Percentiles rank a stretch among this genome's conserved stretches.
Evolutionary conservation across 2,329 filamentous ascomycete genomes (phyloP).

Genomic region (Fusarium anthophilum): DNA sequence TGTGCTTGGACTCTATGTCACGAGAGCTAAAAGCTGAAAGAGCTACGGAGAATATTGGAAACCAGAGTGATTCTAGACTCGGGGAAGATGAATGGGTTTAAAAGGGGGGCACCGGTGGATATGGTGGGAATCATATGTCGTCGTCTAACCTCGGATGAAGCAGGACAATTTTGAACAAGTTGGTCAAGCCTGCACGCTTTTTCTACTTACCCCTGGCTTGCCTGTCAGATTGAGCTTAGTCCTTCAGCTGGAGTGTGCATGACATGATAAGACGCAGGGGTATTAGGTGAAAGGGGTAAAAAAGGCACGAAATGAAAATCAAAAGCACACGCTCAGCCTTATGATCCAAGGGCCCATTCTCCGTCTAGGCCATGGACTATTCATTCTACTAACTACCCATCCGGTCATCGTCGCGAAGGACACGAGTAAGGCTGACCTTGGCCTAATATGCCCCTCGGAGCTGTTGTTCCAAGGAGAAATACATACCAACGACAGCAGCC

Average conservation of each 20-base stretch:
- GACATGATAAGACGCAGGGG: not conserved
- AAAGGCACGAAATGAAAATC: not conserved
- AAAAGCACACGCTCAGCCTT: slow-evolving; percentile 3
- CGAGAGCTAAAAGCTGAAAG: not conserved
- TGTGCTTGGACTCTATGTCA: not conserved
- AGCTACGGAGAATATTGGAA: not conserved
- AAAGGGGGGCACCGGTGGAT: not conserved
- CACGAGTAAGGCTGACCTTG: not conserved
- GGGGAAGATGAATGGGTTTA: not conserved
- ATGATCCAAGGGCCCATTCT: not conserved
- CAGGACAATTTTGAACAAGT: not conserved
- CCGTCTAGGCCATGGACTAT: not conserved
- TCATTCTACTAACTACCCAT: not conserved
- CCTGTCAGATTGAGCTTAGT: slow-evolving; percentile 1
- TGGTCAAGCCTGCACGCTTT: not conserved
- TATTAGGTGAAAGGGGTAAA: not conserved
- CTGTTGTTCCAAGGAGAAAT: not conserved
- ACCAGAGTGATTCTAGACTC: not conserved
- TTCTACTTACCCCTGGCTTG: not conserved
- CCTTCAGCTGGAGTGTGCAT: slow-evolving; percentile 1
- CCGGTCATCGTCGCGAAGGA: not conserved
- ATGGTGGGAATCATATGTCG: not conserved
- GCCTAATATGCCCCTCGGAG: not conserved
- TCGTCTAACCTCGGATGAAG: slow-evolving; percentile 1
- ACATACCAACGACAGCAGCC: not conserved